Percentiles rank a stretch among this genome's conserved stretches.
Evolutionary conservation across 2,329 filamentous ascomycete species (phyloP).

Genomic region (Aureobasidium mangrovei): DNA sequence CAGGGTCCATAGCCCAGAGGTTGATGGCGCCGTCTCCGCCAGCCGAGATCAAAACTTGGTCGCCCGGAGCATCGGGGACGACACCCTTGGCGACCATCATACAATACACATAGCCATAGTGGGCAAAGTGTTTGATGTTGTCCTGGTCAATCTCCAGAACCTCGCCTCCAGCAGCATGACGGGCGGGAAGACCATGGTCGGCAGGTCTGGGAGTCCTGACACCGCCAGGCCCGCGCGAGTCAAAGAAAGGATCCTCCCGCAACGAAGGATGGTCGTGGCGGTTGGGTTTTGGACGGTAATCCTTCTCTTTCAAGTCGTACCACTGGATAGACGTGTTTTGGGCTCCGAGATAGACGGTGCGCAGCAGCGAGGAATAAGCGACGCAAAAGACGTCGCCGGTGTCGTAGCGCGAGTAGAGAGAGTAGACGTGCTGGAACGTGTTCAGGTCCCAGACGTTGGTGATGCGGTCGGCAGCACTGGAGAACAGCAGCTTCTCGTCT

Average conservation of each 20-base stretch:
- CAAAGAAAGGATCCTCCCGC: slow-evolving; percentile 82
- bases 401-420: slow-evolving; percentile 88
- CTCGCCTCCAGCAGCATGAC: slow-evolving; percentile 49
- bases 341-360: slow-evolving; percentile 82
- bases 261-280: slow-evolving; percentile 64
- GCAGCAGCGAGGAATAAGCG: slow-evolving; percentile 69
- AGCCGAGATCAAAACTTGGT: slow-evolving; percentile 79
- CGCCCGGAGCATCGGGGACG: slow-evolving; percentile 58
- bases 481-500: slow-evolving; percentile 71
- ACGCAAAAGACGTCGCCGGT: slow-evolving; percentile 94
- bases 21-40: slow-evolving; percentile 92
- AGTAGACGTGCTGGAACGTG: slow-evolving; percentile 68
- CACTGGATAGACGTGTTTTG: slow-evolving; percentile 95
- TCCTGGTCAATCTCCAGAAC: slow-evolving; percentile 73
- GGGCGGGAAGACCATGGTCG: slow-evolving; percentile 41
- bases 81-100: slow-evolving; percentile 79
- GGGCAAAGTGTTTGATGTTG: slow-evolving; percentile 79
- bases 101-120: slow-evolving; percentile 92
- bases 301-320: slow-evolving; percentile 64
- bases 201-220: slow-evolving; percentile 65
- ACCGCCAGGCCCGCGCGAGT: slow-evolving; percentile 79
- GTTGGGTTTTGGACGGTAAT: slow-evolving; percentile 50
- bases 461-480: slow-evolving; percentile 84
- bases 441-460: slow-evolving; percentile 87
- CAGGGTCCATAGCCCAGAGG: slow-evolving; percentile 68